Evolutionary conservation across 495 filamentous ascomycete species (phyloP), one percentile per base, ranked within the genome.

Genomic region (Aspergillus funiculosus): DNA sequence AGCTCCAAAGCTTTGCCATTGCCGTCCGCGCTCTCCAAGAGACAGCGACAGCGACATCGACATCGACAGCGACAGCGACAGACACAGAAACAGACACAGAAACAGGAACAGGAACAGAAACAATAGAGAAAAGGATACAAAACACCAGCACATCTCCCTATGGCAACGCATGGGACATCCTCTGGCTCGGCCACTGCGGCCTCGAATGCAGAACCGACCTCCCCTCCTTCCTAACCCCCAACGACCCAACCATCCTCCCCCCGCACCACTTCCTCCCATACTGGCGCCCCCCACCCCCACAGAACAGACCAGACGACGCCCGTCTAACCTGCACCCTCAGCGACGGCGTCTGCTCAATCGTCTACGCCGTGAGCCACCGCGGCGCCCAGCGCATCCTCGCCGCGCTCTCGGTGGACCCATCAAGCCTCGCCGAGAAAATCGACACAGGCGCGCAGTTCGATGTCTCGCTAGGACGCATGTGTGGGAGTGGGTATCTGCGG

Each of bases 131-230:
- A n/a, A n/a, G n/a, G n/a, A n/a, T n/a, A n/a, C n/a, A n/a, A n/a
- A n/a, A n/a, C n/a, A n/a, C n/a, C n/a, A n/a, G n/a, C n/a, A n/a
- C n/a, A n/a, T 77, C 73, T 1, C 74, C 76, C 2, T 81, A 80
- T 46, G 77, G 77, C 21, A 61, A 76, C 30, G 61, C 72, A 50
- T 81, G 77, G 77, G 71, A 77, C 46, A 60, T 76, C 36, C 54
- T 77, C 18, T 77, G 74, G 73, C 57, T 76, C n/a, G 75, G 75
- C 0, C 70, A 75, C 53, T 77, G 75, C 53, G 65, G 66, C 1
- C 20, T 59, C 9, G 42, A 54, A 37, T 58, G 48, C 46, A 39
- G 30, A 17, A 46, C 52, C 19, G 32, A 50, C 26, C 5, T 20
- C 6, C 50, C 52, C 13, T 50, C 46, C 17, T 58, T 45, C 34